A percentile compares a stretch with the other conserved stretches of the same genome.
These are phyloP conservation scores for Mycoemilia scoparia DNA, from an alignment of 192 early-diverging fungal genomes.

Conservation along the genomic window DNA sequence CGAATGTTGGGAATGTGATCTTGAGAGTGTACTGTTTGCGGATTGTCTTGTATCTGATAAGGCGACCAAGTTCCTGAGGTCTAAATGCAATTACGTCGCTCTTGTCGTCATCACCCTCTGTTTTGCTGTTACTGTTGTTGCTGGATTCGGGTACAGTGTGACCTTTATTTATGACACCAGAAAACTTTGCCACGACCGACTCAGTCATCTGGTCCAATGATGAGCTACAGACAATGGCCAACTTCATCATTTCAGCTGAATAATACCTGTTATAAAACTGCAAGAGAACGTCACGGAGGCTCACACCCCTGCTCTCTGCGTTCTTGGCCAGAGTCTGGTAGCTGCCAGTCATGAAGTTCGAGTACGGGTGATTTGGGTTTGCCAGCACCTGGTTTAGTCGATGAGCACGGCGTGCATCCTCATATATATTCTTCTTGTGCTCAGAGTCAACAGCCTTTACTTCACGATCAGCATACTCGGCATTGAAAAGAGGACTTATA, in stretches of 20 bases:
- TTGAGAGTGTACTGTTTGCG: constrained; percentile 63
- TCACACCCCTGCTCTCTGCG: constrained; percentile 46
- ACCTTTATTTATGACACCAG: constrained; percentile 55
- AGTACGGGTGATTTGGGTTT: constrained; percentile 63
- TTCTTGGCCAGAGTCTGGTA: constrained; percentile 50
- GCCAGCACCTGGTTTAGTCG: constrained; percentile 73
- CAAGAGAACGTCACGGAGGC: constrained; percentile 67
- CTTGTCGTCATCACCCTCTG: too few species aligned
- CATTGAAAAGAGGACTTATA: constrained; percentile 72
- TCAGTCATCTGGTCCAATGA: constrained; percentile 63
- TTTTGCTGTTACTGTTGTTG: constrained; percentile 49
- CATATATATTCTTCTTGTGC: constrained; percentile 85
- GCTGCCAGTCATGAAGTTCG: constrained; percentile 85
- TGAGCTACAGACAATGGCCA: constrained; percentile 76
- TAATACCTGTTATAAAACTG: constrained; percentile 83
- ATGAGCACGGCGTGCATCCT: constrained; percentile 71
- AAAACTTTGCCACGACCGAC: constrained; percentile 69
- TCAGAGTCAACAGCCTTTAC: constrained; percentile 91
- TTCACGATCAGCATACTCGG: constrained; percentile 84
- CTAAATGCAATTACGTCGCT: too few species aligned
- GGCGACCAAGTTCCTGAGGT: constrained; percentile 46
- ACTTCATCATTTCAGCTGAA: constrained; percentile 89
- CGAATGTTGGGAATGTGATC: constrained; percentile 74
- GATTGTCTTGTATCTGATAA: constrained; percentile 53
- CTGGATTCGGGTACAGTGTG: constrained; percentile 46